Percentiles rank a stretch among this genome's conserved stretches.
These are phyloP conservation scores for Vaccinium myrtillus DNA, from an alignment of 148 eudicot species.

Conservation along the genomic window DNA sequence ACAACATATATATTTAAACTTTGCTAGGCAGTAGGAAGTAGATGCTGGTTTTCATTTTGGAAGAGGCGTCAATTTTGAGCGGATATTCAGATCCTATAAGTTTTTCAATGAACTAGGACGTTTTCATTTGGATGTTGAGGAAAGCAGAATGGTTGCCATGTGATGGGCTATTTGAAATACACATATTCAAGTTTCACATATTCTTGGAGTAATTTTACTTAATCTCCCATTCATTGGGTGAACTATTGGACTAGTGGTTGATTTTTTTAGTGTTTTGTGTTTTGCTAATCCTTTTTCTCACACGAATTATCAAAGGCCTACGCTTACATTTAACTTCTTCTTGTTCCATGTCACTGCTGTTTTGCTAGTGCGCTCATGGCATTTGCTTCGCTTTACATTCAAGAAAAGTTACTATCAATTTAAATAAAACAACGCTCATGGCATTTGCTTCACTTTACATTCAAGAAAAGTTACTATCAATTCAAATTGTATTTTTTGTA, in stretches of 20 bases:
- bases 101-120: no score
- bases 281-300: no score
- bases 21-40: not conserved
- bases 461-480: not conserved
- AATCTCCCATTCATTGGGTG: no score
- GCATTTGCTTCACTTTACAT: not conserved
- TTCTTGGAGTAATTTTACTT: no score
- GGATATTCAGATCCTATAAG: not conserved
- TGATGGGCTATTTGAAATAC: no score
- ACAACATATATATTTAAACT: not conserved
- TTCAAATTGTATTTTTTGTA: slow-evolving; percentile 18
- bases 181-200: no score
- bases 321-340: not conserved
- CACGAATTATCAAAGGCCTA: no score
- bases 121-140: no score
- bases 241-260: no score
- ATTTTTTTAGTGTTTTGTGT: no score
- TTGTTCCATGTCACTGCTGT: not conserved
- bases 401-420: not conserved
- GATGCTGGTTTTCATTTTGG: no score
- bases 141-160: no score
- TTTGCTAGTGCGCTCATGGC: not conserved
- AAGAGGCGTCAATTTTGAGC: not conserved
- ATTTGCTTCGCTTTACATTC: not conserved
- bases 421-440: not conserved